Percentiles rank a stretch among this genome's conserved stretches.
phyloP scores from a whole-genome alignment of 306 rosid genomes.

The Myrica gale region DNA sequence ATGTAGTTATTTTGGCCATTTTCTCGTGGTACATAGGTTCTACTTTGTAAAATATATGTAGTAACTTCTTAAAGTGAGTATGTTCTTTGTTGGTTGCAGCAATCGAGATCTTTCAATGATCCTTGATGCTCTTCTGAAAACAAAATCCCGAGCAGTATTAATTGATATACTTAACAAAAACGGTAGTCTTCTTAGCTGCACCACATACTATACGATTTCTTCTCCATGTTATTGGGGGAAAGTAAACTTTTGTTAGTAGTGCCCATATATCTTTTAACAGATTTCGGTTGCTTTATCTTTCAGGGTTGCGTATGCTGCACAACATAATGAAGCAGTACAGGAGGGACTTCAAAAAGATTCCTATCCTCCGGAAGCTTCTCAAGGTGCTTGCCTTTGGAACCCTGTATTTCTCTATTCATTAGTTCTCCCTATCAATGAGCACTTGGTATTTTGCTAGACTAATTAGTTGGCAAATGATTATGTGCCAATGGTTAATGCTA shows the following conservation, averaged over 20 bases:
- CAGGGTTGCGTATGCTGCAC: slow-evolving; percentile 98
- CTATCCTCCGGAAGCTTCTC: slow-evolving; percentile 94
- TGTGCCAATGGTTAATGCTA: background rate
- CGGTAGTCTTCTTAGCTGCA: slow-evolving; percentile 48
- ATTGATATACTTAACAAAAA: slow-evolving; percentile 83
- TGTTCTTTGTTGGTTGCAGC: slow-evolving; percentile 46
- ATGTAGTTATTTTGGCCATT: slow-evolving; percentile 16
- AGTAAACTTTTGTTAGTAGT: background rate
- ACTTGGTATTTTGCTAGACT: background rate
- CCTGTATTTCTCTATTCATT: background rate
- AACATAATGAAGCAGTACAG: slow-evolving; percentile 86
- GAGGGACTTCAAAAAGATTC: slow-evolving; percentile 91
- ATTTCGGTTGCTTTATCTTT: slow-evolving; percentile 31
- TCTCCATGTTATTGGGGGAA: background rate
- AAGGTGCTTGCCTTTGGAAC: slow-evolving; percentile 51
- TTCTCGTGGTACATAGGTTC: slow-evolving; percentile 19
- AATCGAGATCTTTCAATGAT: slow-evolving; percentile 99
- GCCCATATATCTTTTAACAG: slow-evolving; percentile 10
- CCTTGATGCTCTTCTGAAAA: slow-evolving; percentile 92
- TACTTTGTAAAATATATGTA: too few relatives aligned
- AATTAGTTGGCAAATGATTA: background rate
- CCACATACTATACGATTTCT: background rate
- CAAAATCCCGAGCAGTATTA: slow-evolving; percentile 86
- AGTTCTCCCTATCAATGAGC: background rate
- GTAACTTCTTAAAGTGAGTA: background rate